phyloP scores from a whole-genome alignment of 176 grass and related monocot species.

The Oryza punctata region DNA sequence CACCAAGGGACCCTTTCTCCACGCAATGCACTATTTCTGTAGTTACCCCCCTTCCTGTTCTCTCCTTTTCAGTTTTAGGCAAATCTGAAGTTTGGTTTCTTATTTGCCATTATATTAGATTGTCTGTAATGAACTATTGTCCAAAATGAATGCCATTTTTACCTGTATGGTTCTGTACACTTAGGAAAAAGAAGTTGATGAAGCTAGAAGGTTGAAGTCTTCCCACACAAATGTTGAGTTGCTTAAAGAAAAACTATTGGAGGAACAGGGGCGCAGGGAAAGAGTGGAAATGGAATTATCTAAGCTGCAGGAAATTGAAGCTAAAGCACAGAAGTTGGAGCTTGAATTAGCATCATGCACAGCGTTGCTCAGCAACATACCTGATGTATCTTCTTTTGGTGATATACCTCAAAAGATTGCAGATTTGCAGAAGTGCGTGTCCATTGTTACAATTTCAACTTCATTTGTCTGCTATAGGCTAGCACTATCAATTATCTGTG shows the following conservation, averaged over 20 bases:
- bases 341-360: slow-evolving; percentile 81
- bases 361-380: slow-evolving; percentile 72
- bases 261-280: slow-evolving; percentile 75
- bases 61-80: slow-evolving; percentile 12
- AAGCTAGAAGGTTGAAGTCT: slow-evolving; percentile 86
- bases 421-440: slow-evolving; percentile 66
- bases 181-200: slow-evolving; percentile 87
- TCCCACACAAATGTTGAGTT: slow-evolving; percentile 79
- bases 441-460: slow-evolving; percentile 12
- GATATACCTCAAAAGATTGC: slow-evolving; percentile 90
- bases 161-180: slow-evolving; percentile 33
- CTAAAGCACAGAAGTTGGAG: slow-evolving; percentile 75
- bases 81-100: slow-evolving; percentile 1
- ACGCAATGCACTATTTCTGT: slow-evolving; percentile 15
- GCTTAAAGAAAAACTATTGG: slow-evolving; percentile 88
- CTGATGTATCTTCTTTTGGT: slow-evolving; percentile 72
- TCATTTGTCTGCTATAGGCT: slow-evolving; percentile 10
- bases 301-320: slow-evolving; percentile 70
- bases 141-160: slow-evolving; percentile 24
- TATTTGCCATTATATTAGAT: neutral
- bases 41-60: neutral
- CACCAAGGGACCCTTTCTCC: neutral
- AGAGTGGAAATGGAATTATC: slow-evolving; percentile 76
- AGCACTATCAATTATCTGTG: neutral
- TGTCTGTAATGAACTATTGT: slow-evolving; percentile 5